Percentiles rank a stretch among this genome's conserved stretches.
phyloP scores from a whole-genome alignment of 805 yeast species.

The Hanseniaspora thailandica region DNA sequence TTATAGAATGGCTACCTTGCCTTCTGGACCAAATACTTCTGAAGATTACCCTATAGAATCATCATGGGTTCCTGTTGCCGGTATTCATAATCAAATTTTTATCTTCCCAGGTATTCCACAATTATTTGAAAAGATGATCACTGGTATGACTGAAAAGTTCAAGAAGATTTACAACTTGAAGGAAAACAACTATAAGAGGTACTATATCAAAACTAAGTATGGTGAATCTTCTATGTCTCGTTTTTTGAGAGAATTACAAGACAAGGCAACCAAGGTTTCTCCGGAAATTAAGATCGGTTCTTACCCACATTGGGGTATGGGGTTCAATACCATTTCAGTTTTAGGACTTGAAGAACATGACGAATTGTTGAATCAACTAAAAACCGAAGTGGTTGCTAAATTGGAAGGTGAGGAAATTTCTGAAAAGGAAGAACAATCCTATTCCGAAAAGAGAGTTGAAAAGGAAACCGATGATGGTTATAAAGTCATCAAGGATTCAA shows the following conservation, averaged over 20 bases:
- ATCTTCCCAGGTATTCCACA: slow-evolving; percentile 80
- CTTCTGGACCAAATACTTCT: slow-evolving; percentile 38
- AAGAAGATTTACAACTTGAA: slow-evolving; percentile 31
- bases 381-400: slow-evolving; percentile 34
- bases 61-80: slow-evolving; percentile 78
- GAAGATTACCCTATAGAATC: slow-evolving; percentile 39
- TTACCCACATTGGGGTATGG: slow-evolving; percentile 64
- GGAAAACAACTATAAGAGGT: slow-evolving; percentile 32
- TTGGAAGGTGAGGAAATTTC: slow-evolving; percentile 49
- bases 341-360: slow-evolving; percentile 42
- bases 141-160: slow-evolving; percentile 33
- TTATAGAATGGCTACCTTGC: slow-evolving; percentile 70
- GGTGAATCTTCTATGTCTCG: slow-evolving; percentile 64
- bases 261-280: slow-evolving; percentile 26
- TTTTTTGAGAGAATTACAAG: slow-evolving; percentile 43
- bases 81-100: slow-evolving; percentile 50
- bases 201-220: slow-evolving; percentile 48
- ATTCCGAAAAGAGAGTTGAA: slow-evolving; percentile 22
- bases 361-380: slow-evolving; percentile 35
- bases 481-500: slow-evolving; percentile 5
- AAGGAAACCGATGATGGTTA: slow-evolving; percentile 11
- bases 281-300: slow-evolving; percentile 59
- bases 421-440: slow-evolving; percentile 42
- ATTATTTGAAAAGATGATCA: slow-evolving; percentile 47
- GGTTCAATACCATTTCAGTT: slow-evolving; percentile 59